Percentiles rank a stretch among this genome's conserved stretches.
Conservation (phyloP, 495 filamentous ascomycete genomes). For the Hypoxylon rickii region DNA sequence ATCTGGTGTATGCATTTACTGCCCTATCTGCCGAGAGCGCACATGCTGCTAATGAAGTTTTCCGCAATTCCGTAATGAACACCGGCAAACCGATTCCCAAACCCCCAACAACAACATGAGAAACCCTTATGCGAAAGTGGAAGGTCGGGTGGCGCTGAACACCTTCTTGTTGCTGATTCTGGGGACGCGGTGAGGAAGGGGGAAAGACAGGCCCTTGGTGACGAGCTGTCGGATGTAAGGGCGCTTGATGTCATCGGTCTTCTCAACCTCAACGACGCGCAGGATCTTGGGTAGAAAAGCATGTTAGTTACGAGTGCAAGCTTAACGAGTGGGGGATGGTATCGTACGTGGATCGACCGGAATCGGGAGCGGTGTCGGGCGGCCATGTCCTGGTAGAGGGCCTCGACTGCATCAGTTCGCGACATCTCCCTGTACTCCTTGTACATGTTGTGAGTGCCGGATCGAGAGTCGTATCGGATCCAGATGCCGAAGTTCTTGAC, state of each 20-base stretch:
- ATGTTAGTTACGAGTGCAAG: slow-evolving; percentile 40
- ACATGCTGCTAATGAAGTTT: slow-evolving; percentile 52
- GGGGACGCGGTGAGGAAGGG: slow-evolving; percentile 91
- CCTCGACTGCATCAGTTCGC: slow-evolving; percentile 89
- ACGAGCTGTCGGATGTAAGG: slow-evolving; percentile 99
- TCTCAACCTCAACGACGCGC: slow-evolving; percentile 95
- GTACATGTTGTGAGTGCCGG: slow-evolving; percentile 99
- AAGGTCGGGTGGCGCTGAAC: slow-evolving; percentile 87
- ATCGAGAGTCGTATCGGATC: slow-evolving; percentile 99
- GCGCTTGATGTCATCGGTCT: slow-evolving; percentile 88
- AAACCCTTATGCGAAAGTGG: slow-evolving; percentile 72
- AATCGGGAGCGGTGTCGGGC: slow-evolving; percentile 97
- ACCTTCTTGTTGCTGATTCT: slow-evolving; percentile 81
- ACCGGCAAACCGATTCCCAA: slow-evolving; percentile 57
- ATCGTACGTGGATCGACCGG: slow-evolving; percentile 92
- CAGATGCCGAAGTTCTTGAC: slow-evolving; percentile 99
- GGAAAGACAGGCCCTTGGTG: slow-evolving; percentile 93
- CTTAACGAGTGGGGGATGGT: slow-evolving; percentile 37
- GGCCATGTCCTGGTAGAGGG: slow-evolving; percentile 99
- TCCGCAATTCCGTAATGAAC: slow-evolving; percentile 59
- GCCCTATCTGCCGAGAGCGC: slow-evolving; percentile 41
- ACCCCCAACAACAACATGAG: slow-evolving; percentile 46
- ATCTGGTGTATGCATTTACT: slow-evolving; percentile 23
- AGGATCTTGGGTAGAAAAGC: slow-evolving; percentile 87
- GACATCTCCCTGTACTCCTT: slow-evolving; percentile 99